Evolutionary conservation across 768 basidiomycete species (phyloP).

Genomic region (Agaricus sinodeliciosus): DNA sequence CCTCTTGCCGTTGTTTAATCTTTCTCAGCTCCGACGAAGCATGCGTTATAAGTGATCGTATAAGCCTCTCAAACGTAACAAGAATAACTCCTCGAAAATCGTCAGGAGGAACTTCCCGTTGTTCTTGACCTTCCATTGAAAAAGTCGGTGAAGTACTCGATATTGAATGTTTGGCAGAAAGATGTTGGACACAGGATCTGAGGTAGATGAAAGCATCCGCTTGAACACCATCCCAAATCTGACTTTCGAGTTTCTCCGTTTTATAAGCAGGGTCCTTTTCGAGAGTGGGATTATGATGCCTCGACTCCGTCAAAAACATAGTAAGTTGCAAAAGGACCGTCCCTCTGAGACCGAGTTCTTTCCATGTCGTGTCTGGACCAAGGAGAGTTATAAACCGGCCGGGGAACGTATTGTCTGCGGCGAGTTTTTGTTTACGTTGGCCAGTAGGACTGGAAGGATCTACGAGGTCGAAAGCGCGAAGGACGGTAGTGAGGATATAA

Average conservation of each 20-base stretch:
- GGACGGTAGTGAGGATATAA: slow-evolving; percentile 60
- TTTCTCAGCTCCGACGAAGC: slow-evolving; percentile 78
- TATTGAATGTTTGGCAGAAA: slow-evolving; percentile 37
- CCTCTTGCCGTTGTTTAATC: slow-evolving; percentile 88
- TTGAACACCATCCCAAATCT: slow-evolving; percentile 80
- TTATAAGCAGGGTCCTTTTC: slow-evolving; percentile 61
- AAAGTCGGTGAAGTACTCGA: slow-evolving; percentile 18
- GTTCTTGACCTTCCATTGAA: slow-evolving; percentile 34
- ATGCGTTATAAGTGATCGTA: slow-evolving; percentile 66
- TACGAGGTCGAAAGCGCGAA: slow-evolving; percentile 61
- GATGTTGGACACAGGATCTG: slow-evolving; percentile 46
- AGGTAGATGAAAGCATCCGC: slow-evolving; percentile 77
- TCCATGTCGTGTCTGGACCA: slow-evolving; percentile 52
- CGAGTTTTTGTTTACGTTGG: slow-evolving; percentile 38
- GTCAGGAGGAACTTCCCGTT: slow-evolving; percentile 36
- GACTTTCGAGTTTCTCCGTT: slow-evolving; percentile 74
- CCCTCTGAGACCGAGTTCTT: slow-evolving; percentile 63
- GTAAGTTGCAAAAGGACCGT: slow-evolving; percentile 82
- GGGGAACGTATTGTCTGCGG: slow-evolving; percentile 33
- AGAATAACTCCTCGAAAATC: slow-evolving; percentile 53
- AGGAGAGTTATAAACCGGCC: slow-evolving; percentile 49
- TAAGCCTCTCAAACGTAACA: slow-evolving; percentile 59
- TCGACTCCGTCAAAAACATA: slow-evolving; percentile 70
- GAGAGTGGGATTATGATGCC: slow-evolving; percentile 60
- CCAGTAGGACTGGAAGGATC: slow-evolving; percentile 45